Base-by-base conservation (phyloP, 257 asterid species). In the Solanum virginianum region DNA sequence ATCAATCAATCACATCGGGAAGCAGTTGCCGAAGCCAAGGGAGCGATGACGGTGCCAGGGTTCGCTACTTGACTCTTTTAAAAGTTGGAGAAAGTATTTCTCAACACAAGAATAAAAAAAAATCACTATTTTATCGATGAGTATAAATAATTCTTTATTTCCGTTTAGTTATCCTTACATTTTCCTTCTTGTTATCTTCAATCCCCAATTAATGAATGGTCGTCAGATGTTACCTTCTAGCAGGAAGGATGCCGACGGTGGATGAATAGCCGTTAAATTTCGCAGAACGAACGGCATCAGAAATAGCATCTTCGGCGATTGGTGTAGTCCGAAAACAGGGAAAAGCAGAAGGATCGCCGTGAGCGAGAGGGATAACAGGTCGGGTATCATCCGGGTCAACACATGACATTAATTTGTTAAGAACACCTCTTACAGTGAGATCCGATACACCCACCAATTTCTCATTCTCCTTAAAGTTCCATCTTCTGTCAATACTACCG, bases 321-420 rank as follows among this genome's bases (percentile, higher is more conserved):
- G 88, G 53, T 32, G 93, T 22, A 66, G 97, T 94, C 36, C 93
- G 89, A 62, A 92, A 94, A 83, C 91, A 91, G 14, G 97, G 93
- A 87, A 93, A 94, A 24, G 95, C 87, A 83, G 99, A 95, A 6
- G 99, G 99, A 65, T 95, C 99, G 59, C 99, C 99, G 49, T 92
- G 95, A 55, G 92, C 97, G 41, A 95, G 92, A 15, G 93, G 94
- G 80, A 95, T 88, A 9, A 88, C 87, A 45, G 92, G 89, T 17
- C 97, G 86, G 13, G 90, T 8, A 12, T 91, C 97, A 17, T 83
- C 74, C 1, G 88, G 82, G 82, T 90, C 74, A 85, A 95, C 87
- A 75, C 92, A 87, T 2, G 51, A 89, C 87, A 39, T 88, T 15
- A 95, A 14, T 84, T 29, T 85, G 80, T 87, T 68, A 39, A 91